A percentile compares a stretch with the other conserved stretches of the same genome.
phyloP scores from a whole-genome alignment of 2,329 filamentous ascomycete species.

The Mariannaea sp. region DNA sequence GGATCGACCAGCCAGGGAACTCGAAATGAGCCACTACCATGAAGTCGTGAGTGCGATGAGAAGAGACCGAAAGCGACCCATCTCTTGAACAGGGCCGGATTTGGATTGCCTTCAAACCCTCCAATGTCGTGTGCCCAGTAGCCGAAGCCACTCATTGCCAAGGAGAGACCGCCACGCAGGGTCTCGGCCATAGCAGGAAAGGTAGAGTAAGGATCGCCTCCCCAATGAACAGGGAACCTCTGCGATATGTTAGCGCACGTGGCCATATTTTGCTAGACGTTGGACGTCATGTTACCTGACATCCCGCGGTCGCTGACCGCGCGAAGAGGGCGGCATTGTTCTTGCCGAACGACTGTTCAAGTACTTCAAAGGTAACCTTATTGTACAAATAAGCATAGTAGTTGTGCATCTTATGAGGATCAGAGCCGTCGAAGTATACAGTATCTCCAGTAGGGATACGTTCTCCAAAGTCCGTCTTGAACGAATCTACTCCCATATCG shows the following conservation, averaged over 20 bases:
- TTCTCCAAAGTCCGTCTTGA: constrained; percentile 80
- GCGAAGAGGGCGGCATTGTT: constrained; percentile 68
- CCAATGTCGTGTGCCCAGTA: constrained; percentile 75
- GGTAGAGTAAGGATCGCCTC: constrained; percentile 75
- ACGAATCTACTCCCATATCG: constrained; percentile 69
- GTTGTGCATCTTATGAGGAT: constrained; percentile 74
- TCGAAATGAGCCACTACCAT: constrained; percentile 71
- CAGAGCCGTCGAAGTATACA: constrained; percentile 66
- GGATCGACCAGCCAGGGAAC: constrained; percentile 74
- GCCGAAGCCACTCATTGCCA: constrained; percentile 67
- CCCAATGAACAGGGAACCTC: constrained; percentile 72
- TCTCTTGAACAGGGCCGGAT: constrained; percentile 72
- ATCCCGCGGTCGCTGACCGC: constrained; percentile 66
- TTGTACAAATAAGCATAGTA: constrained; percentile 76
- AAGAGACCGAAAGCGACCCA: constrained; percentile 77
- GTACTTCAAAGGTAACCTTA: constrained; percentile 68
- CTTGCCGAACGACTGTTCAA: constrained; percentile 56
- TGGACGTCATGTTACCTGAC: neutral
- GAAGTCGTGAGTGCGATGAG: constrained; percentile 70
- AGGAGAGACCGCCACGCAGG: constrained; percentile 65
- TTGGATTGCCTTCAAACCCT: constrained; percentile 71
- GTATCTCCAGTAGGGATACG: constrained; percentile 65
- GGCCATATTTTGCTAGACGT: neutral
- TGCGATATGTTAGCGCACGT: constrained; percentile 50
- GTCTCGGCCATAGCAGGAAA: constrained; percentile 75